Percentiles rank a stretch among this genome's conserved stretches.
phyloP scores from a whole-genome alignment of 2,329 filamentous ascomycete species.

The Myriosclerotinia duriaeana region DNA sequence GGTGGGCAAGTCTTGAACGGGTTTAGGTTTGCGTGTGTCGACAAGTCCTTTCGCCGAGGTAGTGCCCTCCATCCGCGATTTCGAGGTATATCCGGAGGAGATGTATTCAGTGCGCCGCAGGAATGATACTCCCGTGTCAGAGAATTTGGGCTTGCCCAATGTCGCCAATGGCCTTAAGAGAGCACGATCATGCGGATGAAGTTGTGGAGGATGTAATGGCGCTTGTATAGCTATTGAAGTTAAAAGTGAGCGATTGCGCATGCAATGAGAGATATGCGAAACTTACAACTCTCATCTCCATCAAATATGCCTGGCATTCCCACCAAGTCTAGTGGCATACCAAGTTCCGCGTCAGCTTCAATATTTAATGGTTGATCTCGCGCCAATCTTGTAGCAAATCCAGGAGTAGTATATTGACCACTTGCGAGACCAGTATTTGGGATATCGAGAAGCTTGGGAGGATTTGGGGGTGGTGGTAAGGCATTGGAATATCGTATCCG shows the following conservation, averaged over 20 bases:
- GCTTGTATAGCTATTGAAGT: slow-evolving; percentile 71
- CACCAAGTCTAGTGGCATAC: slow-evolving; percentile 94
- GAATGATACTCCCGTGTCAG: slow-evolving; percentile 82
- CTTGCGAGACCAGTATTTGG: slow-evolving; percentile 86
- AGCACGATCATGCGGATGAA: slow-evolving; percentile 81
- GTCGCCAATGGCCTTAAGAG: slow-evolving; percentile 81
- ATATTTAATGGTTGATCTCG: slow-evolving; percentile 93
- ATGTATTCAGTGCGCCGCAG: slow-evolving; percentile 96
- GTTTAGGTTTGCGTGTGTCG: slow-evolving; percentile 44
- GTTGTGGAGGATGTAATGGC: slow-evolving; percentile 64
- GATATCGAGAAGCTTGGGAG: slow-evolving; percentile 95
- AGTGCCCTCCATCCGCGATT: slow-evolving; percentile 51
- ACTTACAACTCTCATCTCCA: slow-evolving; percentile 86
- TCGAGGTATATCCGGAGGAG: slow-evolving; percentile 55
- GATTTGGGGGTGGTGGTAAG: slow-evolving; percentile 88
- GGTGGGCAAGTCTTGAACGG: slow-evolving; percentile 46
- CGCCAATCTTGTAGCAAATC: slow-evolving; percentile 84
- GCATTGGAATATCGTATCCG: slow-evolving; percentile 94
- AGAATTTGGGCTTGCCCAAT: slow-evolving; percentile 78
- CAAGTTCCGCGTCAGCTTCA: slow-evolving; percentile 94
- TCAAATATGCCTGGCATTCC: slow-evolving; percentile 94
- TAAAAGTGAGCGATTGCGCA: slow-evolving; percentile 32
- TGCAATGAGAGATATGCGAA: slow-evolving; percentile 25
- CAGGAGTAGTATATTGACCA: slow-evolving; percentile 84
- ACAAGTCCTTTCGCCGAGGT: slow-evolving; percentile 52